Evolutionary conservation across 768 basidiomycete genomes (phyloP), one percentile per base, ranked within the genome.

Genomic region (Boletus vermiculosoides): DNA sequence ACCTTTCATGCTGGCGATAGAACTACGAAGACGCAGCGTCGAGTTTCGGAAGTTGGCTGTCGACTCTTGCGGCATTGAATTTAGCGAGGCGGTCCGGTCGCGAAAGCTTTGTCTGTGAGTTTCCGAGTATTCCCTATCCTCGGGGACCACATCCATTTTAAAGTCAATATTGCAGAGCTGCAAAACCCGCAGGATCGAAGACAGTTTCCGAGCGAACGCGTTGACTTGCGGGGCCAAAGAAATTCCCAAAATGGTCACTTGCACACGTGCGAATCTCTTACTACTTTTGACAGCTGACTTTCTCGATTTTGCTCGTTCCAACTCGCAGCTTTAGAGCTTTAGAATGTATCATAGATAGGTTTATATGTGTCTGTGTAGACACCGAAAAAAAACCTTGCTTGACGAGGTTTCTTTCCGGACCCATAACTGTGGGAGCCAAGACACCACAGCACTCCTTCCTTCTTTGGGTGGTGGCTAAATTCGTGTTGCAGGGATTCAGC

Each of bases 141-240:
- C 62, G 6, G 48, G 54, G 9, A 62, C 60, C 2, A 48, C 41
- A 12, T 68, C 58, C 68, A 69, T 68, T 23, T 52, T 47, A 12
- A 50, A 20, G 37, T 51, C 46, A 39, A 31, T 31, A 20, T 36
- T 28, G 28, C n/a, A 42, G 36, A 22, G 20, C 33, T 28, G 28
- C n/a, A 42, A 40, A 25, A 23, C 37, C 39, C 11, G 39, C 39
- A 40, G 39, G 18, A 36, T 36, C 15, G 34, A 36, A 16, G 34
- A 36, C 15, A n/a, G 34, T 7, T 15, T 16, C 15, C 15, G 15
- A 34, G 13, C 30, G 6, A 34, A 46, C 42, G 50, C 13, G 16
- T 13, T 13, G 34, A 5, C 25, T 41, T 23, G 23, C 6, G n/a
- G 40, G 18, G 41, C 25, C 15, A 15, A 40, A 40, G 39, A 40